phyloP scores from a whole-genome alignment of 805 yeast genomes.

The Lipomyces orientalis region DNA sequence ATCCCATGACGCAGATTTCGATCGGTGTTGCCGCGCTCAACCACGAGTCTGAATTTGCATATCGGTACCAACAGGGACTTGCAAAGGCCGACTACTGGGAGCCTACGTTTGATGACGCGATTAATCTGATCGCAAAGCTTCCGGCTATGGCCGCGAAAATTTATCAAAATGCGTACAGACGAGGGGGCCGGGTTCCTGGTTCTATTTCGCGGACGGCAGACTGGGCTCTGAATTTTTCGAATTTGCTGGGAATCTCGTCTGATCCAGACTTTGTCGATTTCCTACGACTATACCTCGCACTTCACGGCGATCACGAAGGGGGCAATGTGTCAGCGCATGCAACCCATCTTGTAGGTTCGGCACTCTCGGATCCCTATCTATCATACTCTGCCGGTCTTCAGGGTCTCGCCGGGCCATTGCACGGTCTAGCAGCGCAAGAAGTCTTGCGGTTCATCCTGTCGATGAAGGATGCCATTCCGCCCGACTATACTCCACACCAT shows the following conservation, averaged over 20 bases:
- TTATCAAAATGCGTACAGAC: slow-evolving; percentile 63
- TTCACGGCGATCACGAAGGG: slow-evolving; percentile 84
- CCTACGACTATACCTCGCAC: slow-evolving; percentile 72
- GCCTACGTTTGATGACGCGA: slow-evolving; percentile 71
- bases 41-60: slow-evolving; percentile 71
- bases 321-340: slow-evolving; percentile 85
- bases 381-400: slow-evolving; percentile 79
- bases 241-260: slow-evolving; percentile 63
- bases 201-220: slow-evolving; percentile 60
- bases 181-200: slow-evolving; percentile 56
- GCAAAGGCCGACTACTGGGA: slow-evolving; percentile 77
- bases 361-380: slow-evolving; percentile 75
- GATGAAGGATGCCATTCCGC: slow-evolving; percentile 53
- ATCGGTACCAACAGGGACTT: slow-evolving; percentile 72
- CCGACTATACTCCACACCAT: slow-evolving; percentile 51
- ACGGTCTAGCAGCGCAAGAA: slow-evolving; percentile 86
- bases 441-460: slow-evolving; percentile 74
- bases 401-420: slow-evolving; percentile 87
- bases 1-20: slow-evolving; percentile 84
- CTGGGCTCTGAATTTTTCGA: slow-evolving; percentile 75
- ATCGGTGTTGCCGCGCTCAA: slow-evolving; percentile 77
- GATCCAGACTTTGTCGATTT: slow-evolving; percentile 63
- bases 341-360: slow-evolving; percentile 82
- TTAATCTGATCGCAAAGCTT: slow-evolving; percentile 71
- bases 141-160: slow-evolving; percentile 78